Base-by-base conservation (phyloP, 75 land plant species). In the Picea glauca region DNA sequence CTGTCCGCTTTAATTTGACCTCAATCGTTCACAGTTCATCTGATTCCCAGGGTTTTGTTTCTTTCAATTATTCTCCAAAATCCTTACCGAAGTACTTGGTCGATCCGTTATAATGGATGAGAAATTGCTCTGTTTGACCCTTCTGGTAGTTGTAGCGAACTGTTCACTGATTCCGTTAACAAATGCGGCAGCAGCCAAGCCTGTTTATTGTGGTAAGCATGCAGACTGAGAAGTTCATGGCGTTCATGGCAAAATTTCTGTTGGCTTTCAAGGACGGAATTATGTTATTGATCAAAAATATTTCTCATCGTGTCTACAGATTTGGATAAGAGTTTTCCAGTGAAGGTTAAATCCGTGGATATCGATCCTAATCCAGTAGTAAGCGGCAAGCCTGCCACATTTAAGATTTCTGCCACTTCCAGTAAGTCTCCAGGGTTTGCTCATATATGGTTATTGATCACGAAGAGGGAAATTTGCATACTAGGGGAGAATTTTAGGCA, bases 391-490 rank as follows among this genome's bases (percentile, higher is more conserved):
- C 77, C 59, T 2, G 86, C 87, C 65, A 90, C 86, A 18, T 90
- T 90, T 75, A 86, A n/a, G n/a, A n/a, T 90, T n/a, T 82, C 88
- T 9, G 92, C 92, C 23, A 62, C 72, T 33, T 78, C 92, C 13
- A 84, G 92, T 90, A 81, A 15, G 38, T 66, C 13, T n/a, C 12
- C 5, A 65, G 33, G 31, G 18, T 33, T 33, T 66, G 8, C 11
- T 50, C 54, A 50, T 8, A 50, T 50, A 50, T 50, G 54, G 54
- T 50, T 50, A 1, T 50, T 50, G 11, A 50, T 50, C 54, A 50
- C 54, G 11, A 50, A 50, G 11, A 50, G 54, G 9, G 9, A 46
- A 50, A 9, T 50, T 50, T 50, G 54, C 54, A 50, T 50, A 50
- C 0, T 9, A 0, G 54, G 54, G 54, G 11, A 50, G 54, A 8